Base-by-base conservation (phyloP, 495 filamentous ascomycete species). In the Talaromyces thailandensis region DNA sequence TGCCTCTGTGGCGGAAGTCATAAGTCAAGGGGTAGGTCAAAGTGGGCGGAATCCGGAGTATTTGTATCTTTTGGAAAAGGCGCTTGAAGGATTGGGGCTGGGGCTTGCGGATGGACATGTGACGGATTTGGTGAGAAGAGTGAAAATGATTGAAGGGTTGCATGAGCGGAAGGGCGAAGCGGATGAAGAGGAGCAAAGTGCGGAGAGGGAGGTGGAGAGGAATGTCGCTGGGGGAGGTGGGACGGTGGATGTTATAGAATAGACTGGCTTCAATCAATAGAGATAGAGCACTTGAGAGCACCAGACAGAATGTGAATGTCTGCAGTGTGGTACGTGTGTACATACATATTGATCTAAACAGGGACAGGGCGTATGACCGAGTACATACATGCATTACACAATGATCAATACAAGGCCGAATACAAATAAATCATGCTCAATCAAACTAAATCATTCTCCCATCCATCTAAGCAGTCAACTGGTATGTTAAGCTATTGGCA, bases 1-100 rank as follows among this genome's bases (percentile, higher is more conserved):
- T 6, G 82, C 93, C 68, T 77, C 81, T 56, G 85, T 99, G 56
- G 95, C 94, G 43, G 82, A 87, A 73, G 90, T 93, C 69, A 97
- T 99, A 65, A 84, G 84, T 67, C 78, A 78, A 51, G 87, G 88
- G 64, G 71, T 74, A 32, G 95, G 95, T 0, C 89, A 92, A 43
- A 97, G 93, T 73, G 95, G 95, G 1, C 84, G 88, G 70, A 98
- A 98, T 70, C 85, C 79, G 58, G 93, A 98, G 67, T 99, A 99
- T 78, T 79, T 99, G 32, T 91, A 88, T 68, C 76, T 86, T 64
- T 75, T 99, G 43, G 90, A 96, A 74, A 80, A 79, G 69, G 88
- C 90, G 12, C 81, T 99, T 62, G 77, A 86, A 63, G 85, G 82
- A 18, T 75, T 98, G 50, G 88, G 91, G 61, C 73, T 82, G 11